Evolutionary conservation across 768 basidiomycete species (phyloP).

Genomic region (Tylopilus plumbeoviolaceoides): DNA sequence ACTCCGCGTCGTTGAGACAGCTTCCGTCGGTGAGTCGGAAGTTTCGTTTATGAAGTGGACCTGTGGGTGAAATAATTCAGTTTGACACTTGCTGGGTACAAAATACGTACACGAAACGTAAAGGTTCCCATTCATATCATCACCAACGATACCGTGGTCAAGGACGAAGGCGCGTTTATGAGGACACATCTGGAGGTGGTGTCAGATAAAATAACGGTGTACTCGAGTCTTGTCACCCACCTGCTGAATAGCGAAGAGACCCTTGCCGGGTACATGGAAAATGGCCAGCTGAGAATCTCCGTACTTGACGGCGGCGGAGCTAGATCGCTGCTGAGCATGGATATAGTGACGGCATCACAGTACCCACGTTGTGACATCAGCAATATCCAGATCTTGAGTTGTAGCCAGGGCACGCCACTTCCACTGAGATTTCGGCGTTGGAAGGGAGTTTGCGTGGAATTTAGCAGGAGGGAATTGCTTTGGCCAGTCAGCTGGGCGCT

Average conservation of each 20-base stretch:
- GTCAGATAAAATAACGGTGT: background rate
- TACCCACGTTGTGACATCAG: conserved; percentile 45
- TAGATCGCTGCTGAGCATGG: conserved; percentile 4
- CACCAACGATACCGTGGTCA: conserved; percentile 65
- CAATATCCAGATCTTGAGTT: conserved; percentile 45
- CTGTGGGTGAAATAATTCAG: conserved; percentile 15
- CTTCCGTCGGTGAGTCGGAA: conserved; percentile 52
- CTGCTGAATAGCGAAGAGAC: conserved; percentile 67
- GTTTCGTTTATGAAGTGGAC: conserved; percentile 67
- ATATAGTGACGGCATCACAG: background rate
- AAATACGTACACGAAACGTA: conserved; percentile 44
- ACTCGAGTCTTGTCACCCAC: conserved; percentile 31
- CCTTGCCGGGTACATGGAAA: conserved; percentile 56
- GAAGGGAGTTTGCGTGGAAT: conserved; percentile 36
- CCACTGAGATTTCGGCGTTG: conserved; percentile 50
- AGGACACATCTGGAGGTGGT: conserved; percentile 37
- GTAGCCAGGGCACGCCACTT: conserved; percentile 50
- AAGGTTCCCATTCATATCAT: conserved; percentile 51
- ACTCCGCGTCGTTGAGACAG: conserved; percentile 57
- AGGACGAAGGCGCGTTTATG: conserved; percentile 65
- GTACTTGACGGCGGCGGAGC: conserved; percentile 52
- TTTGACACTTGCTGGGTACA: background rate
- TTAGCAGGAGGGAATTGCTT: conserved; percentile 49
- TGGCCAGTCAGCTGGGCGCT: conserved; percentile 66
- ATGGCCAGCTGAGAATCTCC: conserved; percentile 66